Conservation (phyloP, 208 protist species). For the Wallacemonas rigidus region DNA sequence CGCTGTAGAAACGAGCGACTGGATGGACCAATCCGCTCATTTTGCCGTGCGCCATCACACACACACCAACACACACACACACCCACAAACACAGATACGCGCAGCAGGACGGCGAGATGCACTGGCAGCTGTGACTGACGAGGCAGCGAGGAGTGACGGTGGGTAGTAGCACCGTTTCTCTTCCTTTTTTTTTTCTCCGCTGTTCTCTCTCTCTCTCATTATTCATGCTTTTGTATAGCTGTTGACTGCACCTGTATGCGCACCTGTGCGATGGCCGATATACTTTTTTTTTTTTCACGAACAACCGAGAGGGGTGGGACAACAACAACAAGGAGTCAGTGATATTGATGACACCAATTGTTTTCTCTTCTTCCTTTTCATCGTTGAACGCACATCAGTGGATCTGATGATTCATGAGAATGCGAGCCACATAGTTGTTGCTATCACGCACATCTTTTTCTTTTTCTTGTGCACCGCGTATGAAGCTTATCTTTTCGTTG, state of each 20-base stretch:
- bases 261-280: too few relatives aligned
- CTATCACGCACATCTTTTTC: slow-evolving; percentile 6
- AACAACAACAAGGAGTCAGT: neutral
- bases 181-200: slow-evolving; percentile 15
- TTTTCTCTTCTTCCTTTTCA: slow-evolving; percentile 4
- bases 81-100: too few relatives aligned
- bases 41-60: too few relatives aligned
- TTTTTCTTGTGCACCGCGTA: neutral
- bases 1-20: too few relatives aligned
- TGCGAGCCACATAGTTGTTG: neutral
- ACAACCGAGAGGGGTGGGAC: too few relatives aligned
- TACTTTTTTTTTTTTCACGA: slow-evolving; percentile 9
- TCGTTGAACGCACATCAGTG: neutral
- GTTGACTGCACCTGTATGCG: too few relatives aligned
- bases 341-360: neutral
- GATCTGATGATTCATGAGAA: too few relatives aligned
- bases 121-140: neutral
- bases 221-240: too few relatives aligned
- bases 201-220: neutral
- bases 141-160: neutral
- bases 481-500: neutral
- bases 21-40: too few relatives aligned
- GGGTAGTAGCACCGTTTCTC: slow-evolving; percentile 13
- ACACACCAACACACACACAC: too few relatives aligned
- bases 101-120: too few relatives aligned